Evolutionary conservation across 2,329 filamentous ascomycete species (phyloP), one percentile per base, ranked within the genome.

Genomic region (Aspergillus tanneri): DNA sequence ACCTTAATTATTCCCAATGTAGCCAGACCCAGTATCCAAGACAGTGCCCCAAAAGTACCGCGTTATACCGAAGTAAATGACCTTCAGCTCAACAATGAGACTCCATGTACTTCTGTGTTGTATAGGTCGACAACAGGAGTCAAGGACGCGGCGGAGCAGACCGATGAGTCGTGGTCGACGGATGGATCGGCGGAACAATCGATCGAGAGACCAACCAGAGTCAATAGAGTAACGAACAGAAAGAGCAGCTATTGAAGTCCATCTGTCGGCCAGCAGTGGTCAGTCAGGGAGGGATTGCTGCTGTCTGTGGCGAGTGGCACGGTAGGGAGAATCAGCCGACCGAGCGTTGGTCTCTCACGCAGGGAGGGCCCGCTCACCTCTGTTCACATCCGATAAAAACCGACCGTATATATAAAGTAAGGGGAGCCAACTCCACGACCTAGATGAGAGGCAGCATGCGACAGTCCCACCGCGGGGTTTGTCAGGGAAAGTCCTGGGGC

Each of bases 251-350:
- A 7, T n/a, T 51, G 19, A 12, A 18, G 42, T 28, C 47, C 49
- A 54, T 56, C 19, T 43, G 46, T 22, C 41, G 46, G 37, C 43
- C 22, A 40, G 22, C 32, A 34, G 36, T 51, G 46, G 48, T n/a
- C n/a, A n/a, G n/a, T n/a, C n/a, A 51, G 47, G 46, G 46, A 36
- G 28, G 16, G 14, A 34, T 12, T 25, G 47, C 49, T 50, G 45
- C 43, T 46, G 43, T 48, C 47, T 43, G 49, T 37, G 46, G 46
- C 50, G 41, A 47, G 47, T 40, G 27, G 47, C 30, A 54, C 39
- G 47, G 47, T 43, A 56, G 53, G 54, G 49, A 58, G 53, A 50
- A 46, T 55, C 50, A 58, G 54, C 50, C 50, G 48, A 50, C 37
- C 42, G 43, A 47, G 41, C 32, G 24, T 24, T 34, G 14, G 14